Base-by-base conservation (phyloP, 2,329 filamentous ascomycete genomes). In the Aspergillus aculeatus region DNA sequence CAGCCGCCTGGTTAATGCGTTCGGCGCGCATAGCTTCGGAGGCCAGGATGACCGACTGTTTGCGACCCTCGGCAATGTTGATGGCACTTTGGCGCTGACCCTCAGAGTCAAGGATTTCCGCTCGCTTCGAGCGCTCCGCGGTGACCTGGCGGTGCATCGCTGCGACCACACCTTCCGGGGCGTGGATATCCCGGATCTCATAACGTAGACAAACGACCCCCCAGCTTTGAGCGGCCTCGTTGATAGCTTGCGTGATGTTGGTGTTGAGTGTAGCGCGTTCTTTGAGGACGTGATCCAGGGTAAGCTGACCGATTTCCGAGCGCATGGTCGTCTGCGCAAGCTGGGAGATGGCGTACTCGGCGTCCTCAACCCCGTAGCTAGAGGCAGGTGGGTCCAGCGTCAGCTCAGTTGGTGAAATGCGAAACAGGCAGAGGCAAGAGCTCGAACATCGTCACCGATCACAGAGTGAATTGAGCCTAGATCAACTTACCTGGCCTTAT, bases 121-220 rank as follows among this genome's bases (percentile, higher is more conserved):
- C 95, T 65, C 95, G 89, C 84, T 99, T 99, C 71, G 91, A 96
- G 47, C 95, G 90, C 81, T 99, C 95, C 19, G 95, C 95, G 0
- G 95, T 98, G 54, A 99, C 95, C 76, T 98, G 94, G 65, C 95
- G 86, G 81, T 99, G 95, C 95, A 99, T 99, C 70, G 95, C 95
- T 70, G 93, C 91, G 62, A 98, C 94, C 12, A 99, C 95, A 53
- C 90, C 89, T 32, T 89, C 91, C 1, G 95, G 95, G 0, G 95
- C 95, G 78, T 99, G 95, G 71, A 99, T 99, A 77, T 99, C 95
- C 67, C 95, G 86, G 75, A 99, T 99, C 79, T 99, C 95, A 81
- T 99, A 99, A 60, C 95, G 89, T 62, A 99, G 84, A 74, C 95
- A 99, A 35, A 92, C 91, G 21, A 99, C 92, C 61, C 95, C 95